Evolutionary conservation across 768 basidiomycete genomes (phyloP).

Genomic region (Clavulina sp.): DNA sequence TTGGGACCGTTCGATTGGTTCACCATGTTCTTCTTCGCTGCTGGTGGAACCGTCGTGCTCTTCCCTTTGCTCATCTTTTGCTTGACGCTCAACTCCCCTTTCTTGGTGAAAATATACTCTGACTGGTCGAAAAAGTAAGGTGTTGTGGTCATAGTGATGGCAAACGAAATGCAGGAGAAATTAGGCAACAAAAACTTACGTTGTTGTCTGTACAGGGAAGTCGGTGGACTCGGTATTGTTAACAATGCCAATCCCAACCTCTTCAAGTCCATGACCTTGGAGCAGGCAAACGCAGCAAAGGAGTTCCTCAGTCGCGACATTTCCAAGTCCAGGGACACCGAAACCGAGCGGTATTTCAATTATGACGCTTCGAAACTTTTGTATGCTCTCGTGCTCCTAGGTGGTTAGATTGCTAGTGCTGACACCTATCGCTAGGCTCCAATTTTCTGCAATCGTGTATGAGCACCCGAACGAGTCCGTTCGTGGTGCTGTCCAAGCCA

Average conservation of each 20-base stretch:
- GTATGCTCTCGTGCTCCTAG: neutral
- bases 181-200: too few relatives aligned
- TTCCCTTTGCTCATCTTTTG: neutral
- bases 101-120: too few relatives aligned
- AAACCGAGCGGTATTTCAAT: constrained; percentile 5
- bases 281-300: constrained; percentile 5
- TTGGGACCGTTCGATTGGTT: neutral
- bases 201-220: neutral
- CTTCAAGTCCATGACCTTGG: constrained; percentile 2
- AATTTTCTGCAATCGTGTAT: constrained; percentile 9
- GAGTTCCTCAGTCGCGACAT: neutral
- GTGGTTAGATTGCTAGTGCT: neutral
- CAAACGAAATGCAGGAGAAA: too few relatives aligned
- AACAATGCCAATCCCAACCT: constrained; percentile 5
- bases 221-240: neutral
- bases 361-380: constrained; percentile 9
- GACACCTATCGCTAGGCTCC: constrained; percentile 2
- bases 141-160: too few relatives aligned
- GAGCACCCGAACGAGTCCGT: neutral
- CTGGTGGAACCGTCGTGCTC: neutral
- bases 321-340: constrained; percentile 1
- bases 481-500: neutral
- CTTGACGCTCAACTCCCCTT: too few relatives aligned
- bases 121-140: too few relatives aligned
- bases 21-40: neutral